Percentiles rank a stretch among this genome's conserved stretches.
phyloP scores from a whole-genome alignment of 331 rosid species.

The Pyracantha coccinea region DNA sequence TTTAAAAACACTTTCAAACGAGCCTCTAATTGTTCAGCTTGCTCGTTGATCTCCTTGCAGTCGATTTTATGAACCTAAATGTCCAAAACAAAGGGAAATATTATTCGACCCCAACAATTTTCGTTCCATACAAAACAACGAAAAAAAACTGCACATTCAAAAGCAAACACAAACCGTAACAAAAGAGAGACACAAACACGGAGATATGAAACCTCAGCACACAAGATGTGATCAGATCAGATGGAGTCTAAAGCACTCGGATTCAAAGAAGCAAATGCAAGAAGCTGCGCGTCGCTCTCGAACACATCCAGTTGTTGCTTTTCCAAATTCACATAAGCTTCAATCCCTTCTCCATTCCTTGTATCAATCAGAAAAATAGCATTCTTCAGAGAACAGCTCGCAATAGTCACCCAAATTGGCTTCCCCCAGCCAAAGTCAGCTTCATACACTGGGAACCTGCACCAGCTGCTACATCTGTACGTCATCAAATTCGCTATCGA shows the following conservation, averaged over 20 bases:
- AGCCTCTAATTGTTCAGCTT: too few relatives aligned
- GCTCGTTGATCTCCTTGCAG: too few relatives aligned
- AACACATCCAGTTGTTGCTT: neutral
- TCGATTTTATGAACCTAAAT: too few relatives aligned
- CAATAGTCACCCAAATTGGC: constrained; percentile 15
- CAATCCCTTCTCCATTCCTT: constrained; percentile 18
- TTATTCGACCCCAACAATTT: too few relatives aligned
- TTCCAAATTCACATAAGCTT: constrained; percentile 11
- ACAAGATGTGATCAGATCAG: neutral
- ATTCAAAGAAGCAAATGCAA: constrained; percentile 13
- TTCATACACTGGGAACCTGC: constrained; percentile 21
- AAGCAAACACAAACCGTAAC: neutral
- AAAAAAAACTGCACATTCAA: neutral
- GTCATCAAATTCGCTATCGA: constrained; percentile 1
- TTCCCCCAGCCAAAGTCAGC: constrained; percentile 41
- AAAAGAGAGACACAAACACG: neutral
- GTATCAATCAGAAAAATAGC: constrained; percentile 7
- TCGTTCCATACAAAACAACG: too few relatives aligned
- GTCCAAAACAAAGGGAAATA: too few relatives aligned
- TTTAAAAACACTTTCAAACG: too few relatives aligned
- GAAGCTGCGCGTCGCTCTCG: constrained; percentile 6
- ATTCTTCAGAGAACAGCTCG: neutral
- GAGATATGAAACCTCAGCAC: neutral
- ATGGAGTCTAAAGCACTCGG: neutral
- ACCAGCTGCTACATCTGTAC: constrained; percentile 13